Evolutionary conservation across 2,329 filamentous ascomycete species (phyloP).

Genomic region (Fusarium sp.): DNA sequence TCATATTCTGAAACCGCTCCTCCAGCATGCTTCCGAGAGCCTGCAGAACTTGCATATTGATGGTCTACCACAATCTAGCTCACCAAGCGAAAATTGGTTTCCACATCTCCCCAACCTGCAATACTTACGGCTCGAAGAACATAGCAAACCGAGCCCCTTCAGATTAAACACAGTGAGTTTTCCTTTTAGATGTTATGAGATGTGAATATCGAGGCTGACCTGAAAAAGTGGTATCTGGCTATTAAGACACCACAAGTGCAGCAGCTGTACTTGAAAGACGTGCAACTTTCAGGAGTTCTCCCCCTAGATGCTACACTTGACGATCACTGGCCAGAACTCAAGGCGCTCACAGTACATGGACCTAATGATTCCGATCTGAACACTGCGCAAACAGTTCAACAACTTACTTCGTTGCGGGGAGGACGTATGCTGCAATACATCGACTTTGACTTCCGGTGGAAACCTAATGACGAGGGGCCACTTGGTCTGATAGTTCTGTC

Average conservation of each 20-base stretch:
- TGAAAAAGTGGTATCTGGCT: conserved; percentile 45
- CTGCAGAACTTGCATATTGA: conserved; percentile 45
- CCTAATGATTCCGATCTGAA: conserved; percentile 39
- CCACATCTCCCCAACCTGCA: conserved; percentile 48
- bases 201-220: conserved; percentile 16
- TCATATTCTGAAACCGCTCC: conserved; percentile 34
- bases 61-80: conserved; percentile 36
- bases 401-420: conserved; percentile 48
- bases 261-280: conserved; percentile 51
- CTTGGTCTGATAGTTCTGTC: conserved; percentile 35
- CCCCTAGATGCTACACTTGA: conserved; percentile 29
- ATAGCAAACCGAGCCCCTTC: conserved; percentile 30
- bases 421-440: conserved; percentile 47
- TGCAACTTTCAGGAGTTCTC: conserved; percentile 36
- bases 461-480: conserved; percentile 40
- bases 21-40: conserved; percentile 39
- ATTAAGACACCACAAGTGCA: conserved; percentile 49
- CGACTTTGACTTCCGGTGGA: conserved; percentile 50
- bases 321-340: conserved; percentile 49
- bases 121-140: conserved; percentile 48
- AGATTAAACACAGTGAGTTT: conserved; percentile 41
- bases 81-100: conserved; percentile 20
- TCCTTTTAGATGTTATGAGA: not conserved
- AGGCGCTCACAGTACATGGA: conserved; percentile 47
- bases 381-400: conserved; percentile 40